A percentile compares a stretch with the other conserved stretches of the same genome.
phyloP scores from a whole-genome alignment of 768 basidiomycete genomes.

The Amanita phalloides region DNA sequence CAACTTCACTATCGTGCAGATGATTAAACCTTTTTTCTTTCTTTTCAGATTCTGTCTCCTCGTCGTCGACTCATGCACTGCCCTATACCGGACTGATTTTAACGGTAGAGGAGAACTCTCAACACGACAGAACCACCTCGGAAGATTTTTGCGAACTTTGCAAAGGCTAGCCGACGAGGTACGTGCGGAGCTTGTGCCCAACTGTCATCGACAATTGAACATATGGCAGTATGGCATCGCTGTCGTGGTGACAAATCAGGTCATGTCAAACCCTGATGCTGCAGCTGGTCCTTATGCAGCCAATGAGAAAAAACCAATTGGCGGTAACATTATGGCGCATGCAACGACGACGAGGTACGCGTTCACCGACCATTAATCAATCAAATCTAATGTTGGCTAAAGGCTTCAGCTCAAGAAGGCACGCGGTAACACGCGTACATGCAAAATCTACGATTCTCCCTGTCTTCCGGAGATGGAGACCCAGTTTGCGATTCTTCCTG shows the following conservation, averaged over 20 bases:
- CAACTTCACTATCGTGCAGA: background rate
- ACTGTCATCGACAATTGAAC: background rate
- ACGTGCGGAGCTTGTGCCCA: background rate
- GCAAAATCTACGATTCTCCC: conserved; percentile 97
- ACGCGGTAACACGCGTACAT: conserved; percentile 83
- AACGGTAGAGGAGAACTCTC: conserved; percentile 92
- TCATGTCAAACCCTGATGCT: conserved; percentile 98
- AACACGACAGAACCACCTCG: conserved; percentile 90
- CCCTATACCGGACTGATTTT: conserved; percentile 92
- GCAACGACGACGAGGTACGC: conserved; percentile 90
- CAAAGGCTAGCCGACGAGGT: conserved; percentile 96
- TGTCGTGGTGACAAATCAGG: conserved; percentile 95
- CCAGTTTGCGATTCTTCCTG: conserved; percentile 84
- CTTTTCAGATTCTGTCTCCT: conserved; percentile 79
- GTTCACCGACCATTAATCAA: background rate
- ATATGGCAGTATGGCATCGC: conserved; percentile 83
- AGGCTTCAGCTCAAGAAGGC: conserved; percentile 90
- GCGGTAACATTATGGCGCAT: conserved; percentile 98
- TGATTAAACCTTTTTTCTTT: conserved; percentile 1
- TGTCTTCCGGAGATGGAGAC: conserved; percentile 96
- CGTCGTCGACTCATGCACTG: conserved; percentile 94
- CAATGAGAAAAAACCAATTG: conserved; percentile 97
- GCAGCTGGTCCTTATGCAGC: conserved; percentile 79
- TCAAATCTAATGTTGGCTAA: conserved; percentile 4
- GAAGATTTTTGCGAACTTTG: conserved; percentile 88